A percentile compares a stretch with the other conserved stretches of the same genome.
Conservation (phyloP, 768 basidiomycete species). For the Galerina marginata region DNA sequence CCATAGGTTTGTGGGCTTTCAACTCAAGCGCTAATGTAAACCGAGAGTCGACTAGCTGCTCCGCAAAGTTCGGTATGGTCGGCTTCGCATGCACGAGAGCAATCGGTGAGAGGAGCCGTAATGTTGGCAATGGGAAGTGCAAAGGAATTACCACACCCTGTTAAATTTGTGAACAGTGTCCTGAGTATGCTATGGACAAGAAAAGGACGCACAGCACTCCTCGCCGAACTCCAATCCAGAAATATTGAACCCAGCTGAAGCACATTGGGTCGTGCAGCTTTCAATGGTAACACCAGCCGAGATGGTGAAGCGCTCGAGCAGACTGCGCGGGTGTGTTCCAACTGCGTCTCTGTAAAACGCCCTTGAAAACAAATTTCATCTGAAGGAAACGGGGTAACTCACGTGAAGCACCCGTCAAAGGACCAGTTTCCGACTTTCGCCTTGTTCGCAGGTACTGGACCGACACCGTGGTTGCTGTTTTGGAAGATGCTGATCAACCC, state of each 20-base stretch:
- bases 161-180: background rate
- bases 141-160: conserved; percentile 23
- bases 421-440: conserved; percentile 17
- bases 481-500: conserved; percentile 23
- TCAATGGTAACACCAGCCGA: conserved; percentile 18
- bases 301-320: conserved; percentile 17
- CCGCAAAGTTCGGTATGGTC: conserved; percentile 24
- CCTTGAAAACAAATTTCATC: background rate
- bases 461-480: conserved; percentile 12
- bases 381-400: background rate
- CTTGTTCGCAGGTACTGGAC: conserved; percentile 21
- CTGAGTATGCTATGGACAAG: background rate
- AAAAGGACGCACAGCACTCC: conserved; percentile 22
- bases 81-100: conserved; percentile 18
- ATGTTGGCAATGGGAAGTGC: conserved; percentile 13
- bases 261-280: conserved; percentile 19
- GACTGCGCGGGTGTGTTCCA: conserved; percentile 13
- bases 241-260: conserved; percentile 18
- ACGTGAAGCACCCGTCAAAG: conserved; percentile 23
- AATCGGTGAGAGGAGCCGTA: conserved; percentile 16
- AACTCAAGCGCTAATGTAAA: conserved; percentile 3
- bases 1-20: too few species aligned
- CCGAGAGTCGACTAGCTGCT: conserved; percentile 16
- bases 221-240: conserved; percentile 25
- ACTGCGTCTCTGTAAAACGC: conserved; percentile 12